Evolutionary conservation across 179 eudicot genomes (phyloP).

Genomic region (Beta corolliflora): DNA sequence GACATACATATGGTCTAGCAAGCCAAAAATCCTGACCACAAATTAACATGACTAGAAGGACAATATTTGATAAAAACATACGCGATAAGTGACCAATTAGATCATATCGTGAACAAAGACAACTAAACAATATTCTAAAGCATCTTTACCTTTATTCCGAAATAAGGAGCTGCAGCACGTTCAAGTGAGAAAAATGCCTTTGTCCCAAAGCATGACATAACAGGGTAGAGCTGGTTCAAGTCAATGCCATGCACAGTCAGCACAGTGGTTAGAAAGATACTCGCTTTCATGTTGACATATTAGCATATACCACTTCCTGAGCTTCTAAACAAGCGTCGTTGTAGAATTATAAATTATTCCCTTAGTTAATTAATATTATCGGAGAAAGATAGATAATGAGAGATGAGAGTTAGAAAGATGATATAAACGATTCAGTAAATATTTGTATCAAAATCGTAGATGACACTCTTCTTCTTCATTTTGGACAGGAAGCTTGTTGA

Average conservation of each 20-base stretch:
- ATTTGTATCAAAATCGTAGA: neutral
- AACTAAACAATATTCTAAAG: neutral
- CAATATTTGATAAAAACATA: no score
- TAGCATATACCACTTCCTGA: neutral
- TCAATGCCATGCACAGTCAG: conserved; percentile 17
- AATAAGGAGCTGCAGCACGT: conserved; percentile 92
- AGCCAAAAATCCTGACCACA: neutral
- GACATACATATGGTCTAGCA: neutral
- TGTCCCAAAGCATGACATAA: conserved; percentile 61
- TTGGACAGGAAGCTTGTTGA: no score
- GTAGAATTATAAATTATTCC: neutral
- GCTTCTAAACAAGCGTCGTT: neutral
- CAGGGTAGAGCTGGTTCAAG: conserved; percentile 72
- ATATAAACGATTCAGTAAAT: neutral
- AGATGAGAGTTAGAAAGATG: neutral
- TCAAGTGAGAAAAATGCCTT: conserved; percentile 69
- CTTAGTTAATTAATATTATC: neutral
- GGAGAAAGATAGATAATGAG: neutral
- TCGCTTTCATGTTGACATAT: neutral
- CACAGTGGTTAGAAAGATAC: neutral
- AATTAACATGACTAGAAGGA: neutral
- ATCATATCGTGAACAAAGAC: neutral
- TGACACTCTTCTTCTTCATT: no score
- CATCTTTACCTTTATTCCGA: conserved; percentile 79
- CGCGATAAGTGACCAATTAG: neutral